Evolutionary conservation across 169 alveolate species (phyloP), one percentile per base, ranked within the genome.

Genomic region (Plasmodium sp.): DNA sequence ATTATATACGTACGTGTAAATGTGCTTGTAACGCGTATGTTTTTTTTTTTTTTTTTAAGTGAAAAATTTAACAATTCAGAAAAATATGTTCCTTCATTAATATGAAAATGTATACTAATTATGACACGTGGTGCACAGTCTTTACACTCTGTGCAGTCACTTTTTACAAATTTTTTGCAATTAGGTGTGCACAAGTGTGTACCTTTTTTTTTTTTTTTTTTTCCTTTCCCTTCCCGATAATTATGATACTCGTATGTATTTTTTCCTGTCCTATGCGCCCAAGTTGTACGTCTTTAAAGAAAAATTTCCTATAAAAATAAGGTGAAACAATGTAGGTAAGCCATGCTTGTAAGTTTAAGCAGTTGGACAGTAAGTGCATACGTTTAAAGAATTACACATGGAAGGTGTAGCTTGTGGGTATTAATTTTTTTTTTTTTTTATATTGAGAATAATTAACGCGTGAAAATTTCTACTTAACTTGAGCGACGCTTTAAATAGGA

Each of bases 21-120:
- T 84, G 18, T 73, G 84, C 84, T 43, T 67, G 62, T 39, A 33
- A 67, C 80, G 54, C 51, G 77, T 39, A 31, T 81, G n/a, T 81
- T 83, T 62, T 83, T 83, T 71, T 34, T 83, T 83, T 84, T 71
- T 67, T n/a, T 84, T 84, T 84, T 84, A 71, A 41, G 92, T 84
- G 83, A 45, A 84, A 84, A 84, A 41, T 84, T 84, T 84, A 84
- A n/a, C 84, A n/a, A 72, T 84, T 71, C 31, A 71, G 83, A 33
- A 58, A 56, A 83, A 54, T 54, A 67, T 41, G 34, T 4, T 71
- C 41, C 54, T 48, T 72, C 54, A 84, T 84, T 33, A 84, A 84
- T 33, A 22, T 43, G 31, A 43, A 84, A 72, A 72, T 6, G 51
- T 22, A 71, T 71, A 39, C 48, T 67, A 84, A 84, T 56, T 82